These are phyloP conservation scores for Mariannaea sp. DNA, from an alignment of 2,329 filamentous ascomycete genomes.

Conservation along the genomic window DNA sequence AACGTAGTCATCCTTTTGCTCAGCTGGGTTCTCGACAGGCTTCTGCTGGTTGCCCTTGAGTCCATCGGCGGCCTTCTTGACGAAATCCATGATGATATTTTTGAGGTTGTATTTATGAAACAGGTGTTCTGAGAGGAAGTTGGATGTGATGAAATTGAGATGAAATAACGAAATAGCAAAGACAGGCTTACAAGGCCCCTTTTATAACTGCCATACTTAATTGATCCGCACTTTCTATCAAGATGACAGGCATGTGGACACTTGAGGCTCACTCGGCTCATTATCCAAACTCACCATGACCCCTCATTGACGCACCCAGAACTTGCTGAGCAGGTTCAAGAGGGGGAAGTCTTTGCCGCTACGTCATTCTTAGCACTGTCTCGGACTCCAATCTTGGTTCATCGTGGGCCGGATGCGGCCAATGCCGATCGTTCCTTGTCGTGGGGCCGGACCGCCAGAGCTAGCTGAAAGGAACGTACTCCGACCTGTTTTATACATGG, in stretches of 20 bases:
- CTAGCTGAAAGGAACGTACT: neutral
- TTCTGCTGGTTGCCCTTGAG: conserved; percentile 23
- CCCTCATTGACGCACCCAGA: neutral
- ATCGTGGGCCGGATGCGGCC: neutral
- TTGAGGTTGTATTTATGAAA: conserved; percentile 4
- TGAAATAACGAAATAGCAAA: neutral
- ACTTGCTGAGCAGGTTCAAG: neutral
- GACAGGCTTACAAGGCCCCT: conserved; percentile 14
- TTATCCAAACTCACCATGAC: conserved; percentile 10
- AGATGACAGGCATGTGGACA: neutral
- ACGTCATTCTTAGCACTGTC: conserved; percentile 35
- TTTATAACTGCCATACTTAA: conserved; percentile 20
- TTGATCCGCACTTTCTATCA: neutral
- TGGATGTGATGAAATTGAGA: neutral
- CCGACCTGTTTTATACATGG: no score
- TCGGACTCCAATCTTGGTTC: neutral
- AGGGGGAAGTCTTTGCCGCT: conserved; percentile 15
- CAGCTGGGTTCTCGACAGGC: conserved; percentile 15
- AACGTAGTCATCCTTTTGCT: conserved; percentile 42
- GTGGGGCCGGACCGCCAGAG: conserved; percentile 3
- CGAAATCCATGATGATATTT: conserved; percentile 45
- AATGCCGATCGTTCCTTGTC: conserved; percentile 13
- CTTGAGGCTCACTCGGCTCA: no score
- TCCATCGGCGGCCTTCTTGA: conserved; percentile 43
- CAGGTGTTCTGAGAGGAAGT: no score